These are phyloP conservation scores for Boletus patriciae DNA, from an alignment of 768 basidiomycete genomes.

Conservation along the genomic window DNA sequence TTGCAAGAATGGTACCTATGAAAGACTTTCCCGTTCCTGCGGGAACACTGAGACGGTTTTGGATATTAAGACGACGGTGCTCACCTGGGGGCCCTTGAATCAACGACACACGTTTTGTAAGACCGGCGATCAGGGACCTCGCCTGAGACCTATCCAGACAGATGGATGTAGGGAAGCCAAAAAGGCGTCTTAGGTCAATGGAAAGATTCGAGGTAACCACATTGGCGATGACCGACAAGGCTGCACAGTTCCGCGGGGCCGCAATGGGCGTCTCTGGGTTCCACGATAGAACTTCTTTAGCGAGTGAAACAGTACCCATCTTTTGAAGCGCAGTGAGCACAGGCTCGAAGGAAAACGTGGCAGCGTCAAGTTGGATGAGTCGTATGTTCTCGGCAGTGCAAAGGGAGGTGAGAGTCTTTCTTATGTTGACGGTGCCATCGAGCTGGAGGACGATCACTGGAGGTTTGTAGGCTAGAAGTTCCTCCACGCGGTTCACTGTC, in stretches of 20 bases:
- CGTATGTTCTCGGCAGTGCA: slow-evolving; percentile 34
- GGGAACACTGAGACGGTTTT: background rate
- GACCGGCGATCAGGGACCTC: slow-evolving; percentile 45
- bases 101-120: slow-evolving; percentile 54
- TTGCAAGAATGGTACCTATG: slow-evolving; percentile 63
- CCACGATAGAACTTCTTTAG: slow-evolving; percentile 58
- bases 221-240: slow-evolving; percentile 22
- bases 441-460: slow-evolving; percentile 57
- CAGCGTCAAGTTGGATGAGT: slow-evolving; percentile 57
- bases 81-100: slow-evolving; percentile 73
- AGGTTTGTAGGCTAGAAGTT: slow-evolving; percentile 44
- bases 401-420: slow-evolving; percentile 40
- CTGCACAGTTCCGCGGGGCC: background rate
- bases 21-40: slow-evolving; percentile 74
- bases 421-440: slow-evolving; percentile 41
- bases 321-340: slow-evolving; percentile 58
- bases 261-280: slow-evolving; percentile 19
- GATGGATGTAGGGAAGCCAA: slow-evolving; percentile 40
- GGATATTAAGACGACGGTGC: background rate
- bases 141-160: slow-evolving; percentile 52
- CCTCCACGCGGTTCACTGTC: slow-evolving; percentile 54
- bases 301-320: slow-evolving; percentile 44
- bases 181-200: slow-evolving; percentile 39
- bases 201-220: slow-evolving; percentile 30
- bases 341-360: slow-evolving; percentile 61